Evolutionary conservation across 1,284 basidiomycete genomes (phyloP), one percentile per base, ranked within the genome.

Genomic region (Cutaneotrichosporon sp.): DNA sequence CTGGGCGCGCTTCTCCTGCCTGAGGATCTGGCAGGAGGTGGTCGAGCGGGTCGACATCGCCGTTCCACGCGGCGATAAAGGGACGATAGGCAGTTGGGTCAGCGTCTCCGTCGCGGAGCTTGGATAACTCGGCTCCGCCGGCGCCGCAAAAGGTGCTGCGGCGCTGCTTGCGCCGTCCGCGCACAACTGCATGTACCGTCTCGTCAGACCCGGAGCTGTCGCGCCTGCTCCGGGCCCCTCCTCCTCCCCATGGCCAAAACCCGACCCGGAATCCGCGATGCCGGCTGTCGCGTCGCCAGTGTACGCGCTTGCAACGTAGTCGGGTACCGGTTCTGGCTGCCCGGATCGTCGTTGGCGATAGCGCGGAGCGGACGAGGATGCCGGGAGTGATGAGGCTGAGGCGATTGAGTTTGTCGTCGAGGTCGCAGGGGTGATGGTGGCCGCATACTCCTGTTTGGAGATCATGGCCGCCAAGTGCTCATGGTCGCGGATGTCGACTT

Each of bases 161-260:
- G 31, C 49, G 49, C 6, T 34, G 49, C 20, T 16, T 17, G 17
- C 43, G 24, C 22, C 41, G 39, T n/a, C 48, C 39, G 7, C 43
- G 29, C 43, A 38, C 43, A 7, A 31, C 43, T 22, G 43, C 43
- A 11, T 22, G 26, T 29, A 49, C 48, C 37, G 47, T 31, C 34
- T 49, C 48, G 20, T 41, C 38, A 19, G 42, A 26, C 38, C 38
- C 27, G 48, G 29, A 32, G 42, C 44, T 39, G 50, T 29, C 43
- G 20, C 19, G 24, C 27, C 37, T 20, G 42, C 49, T 25, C 44
- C 53, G 53, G 24, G 53, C 22, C 25, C 37, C 53, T 50, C 43
- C 53, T 29, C 44, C 53, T 50, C 53, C 53, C 53, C 53, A 49
- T 6, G 33, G 32, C 35, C 43, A 54, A 54, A 54, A 54, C 53